Evolutionary conservation across 1,139 yeast species (phyloP).

Genomic region (Yamadazyma pseudoaaseri): DNA sequence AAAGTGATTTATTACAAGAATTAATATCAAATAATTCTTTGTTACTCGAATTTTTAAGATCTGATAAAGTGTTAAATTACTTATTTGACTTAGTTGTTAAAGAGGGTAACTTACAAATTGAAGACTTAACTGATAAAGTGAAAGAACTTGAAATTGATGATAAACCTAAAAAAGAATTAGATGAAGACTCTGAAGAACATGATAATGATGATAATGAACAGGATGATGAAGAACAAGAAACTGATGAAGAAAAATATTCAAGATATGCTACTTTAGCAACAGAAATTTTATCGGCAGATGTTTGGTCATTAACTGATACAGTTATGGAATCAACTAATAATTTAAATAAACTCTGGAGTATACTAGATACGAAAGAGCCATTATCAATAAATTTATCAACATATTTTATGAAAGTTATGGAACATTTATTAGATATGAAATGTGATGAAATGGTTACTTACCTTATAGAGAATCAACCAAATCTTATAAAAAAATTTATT

Average conservation of each 20-base stretch:
- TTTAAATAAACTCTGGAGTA: conserved; percentile 72
- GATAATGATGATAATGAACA: conserved; percentile 19
- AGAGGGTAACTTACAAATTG: conserved; percentile 24
- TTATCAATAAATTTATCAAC: conserved; percentile 78
- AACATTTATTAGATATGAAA: conserved; percentile 88
- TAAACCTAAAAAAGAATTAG: conserved; percentile 2
- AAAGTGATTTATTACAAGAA: conserved; percentile 83
- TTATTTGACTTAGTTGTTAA: conserved; percentile 68
- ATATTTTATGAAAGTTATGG: conserved; percentile 91
- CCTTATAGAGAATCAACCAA: conserved; percentile 59
- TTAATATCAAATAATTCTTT: conserved; percentile 78
- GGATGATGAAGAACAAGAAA: conserved; percentile 31
- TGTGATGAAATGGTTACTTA: conserved; percentile 77
- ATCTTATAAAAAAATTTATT: conserved; percentile 66
- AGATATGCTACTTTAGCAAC: conserved; percentile 86
- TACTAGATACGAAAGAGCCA: conserved; percentile 58
- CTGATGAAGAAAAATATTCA: conserved; percentile 53
- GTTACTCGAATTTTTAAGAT: conserved; percentile 76
- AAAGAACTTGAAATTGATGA: conserved; percentile 3
- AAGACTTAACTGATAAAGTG: conserved; percentile 7
- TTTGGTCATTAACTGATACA: conserved; percentile 92
- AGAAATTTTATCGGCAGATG: conserved; percentile 87
- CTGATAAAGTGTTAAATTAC: conserved; percentile 63
- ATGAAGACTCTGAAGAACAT: conserved; percentile 11
- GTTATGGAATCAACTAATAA: conserved; percentile 74